Evolutionary conservation across 2,329 filamentous ascomycete genomes (phyloP).

Genomic region (Paracoccidioides lutzii): DNA sequence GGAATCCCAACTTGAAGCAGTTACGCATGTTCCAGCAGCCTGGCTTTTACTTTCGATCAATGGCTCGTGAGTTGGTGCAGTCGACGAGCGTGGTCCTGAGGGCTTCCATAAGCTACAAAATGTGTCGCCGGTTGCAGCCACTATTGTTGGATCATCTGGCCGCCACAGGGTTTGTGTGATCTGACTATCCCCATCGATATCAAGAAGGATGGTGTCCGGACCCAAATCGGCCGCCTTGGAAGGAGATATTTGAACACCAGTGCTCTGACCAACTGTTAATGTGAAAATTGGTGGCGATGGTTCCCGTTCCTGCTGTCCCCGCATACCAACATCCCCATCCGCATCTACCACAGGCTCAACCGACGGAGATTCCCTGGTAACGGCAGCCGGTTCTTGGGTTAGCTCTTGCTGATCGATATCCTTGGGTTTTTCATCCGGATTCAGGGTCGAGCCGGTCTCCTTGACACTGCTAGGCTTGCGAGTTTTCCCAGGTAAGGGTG

Average conservation of each 20-base stretch:
- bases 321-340: conserved; percentile 35
- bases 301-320: conserved; percentile 18
- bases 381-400: conserved; percentile 17
- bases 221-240: conserved; percentile 37
- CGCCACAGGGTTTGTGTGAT: conserved; percentile 34
- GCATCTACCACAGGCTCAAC: conserved; percentile 24
- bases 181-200: conserved; percentile 25
- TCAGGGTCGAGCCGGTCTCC: conserved; percentile 17
- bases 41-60: conserved; percentile 22
- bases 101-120: conserved; percentile 36
- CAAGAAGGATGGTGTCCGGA: conserved; percentile 31
- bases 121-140: conserved; percentile 32
- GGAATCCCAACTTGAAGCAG: conserved; percentile 35
- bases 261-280: conserved; percentile 32
- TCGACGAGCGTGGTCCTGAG: conserved; percentile 15
- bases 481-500: conserved; percentile 21
- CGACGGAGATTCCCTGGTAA: conserved; percentile 13
- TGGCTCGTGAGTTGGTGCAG: conserved; percentile 22
- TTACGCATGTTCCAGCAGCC: conserved; percentile 24
- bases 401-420: conserved; percentile 30
- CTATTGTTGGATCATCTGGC: conserved; percentile 30
- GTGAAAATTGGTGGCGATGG: conserved; percentile 25
- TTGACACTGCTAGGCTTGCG: conserved; percentile 21
- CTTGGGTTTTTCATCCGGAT: conserved; percentile 25
- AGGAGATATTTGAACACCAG: conserved; percentile 36